Evolutionary conservation across 2,329 filamentous ascomycete genomes (phyloP), one percentile per base, ranked within the genome.

Genomic region (Claviceps sp.): DNA sequence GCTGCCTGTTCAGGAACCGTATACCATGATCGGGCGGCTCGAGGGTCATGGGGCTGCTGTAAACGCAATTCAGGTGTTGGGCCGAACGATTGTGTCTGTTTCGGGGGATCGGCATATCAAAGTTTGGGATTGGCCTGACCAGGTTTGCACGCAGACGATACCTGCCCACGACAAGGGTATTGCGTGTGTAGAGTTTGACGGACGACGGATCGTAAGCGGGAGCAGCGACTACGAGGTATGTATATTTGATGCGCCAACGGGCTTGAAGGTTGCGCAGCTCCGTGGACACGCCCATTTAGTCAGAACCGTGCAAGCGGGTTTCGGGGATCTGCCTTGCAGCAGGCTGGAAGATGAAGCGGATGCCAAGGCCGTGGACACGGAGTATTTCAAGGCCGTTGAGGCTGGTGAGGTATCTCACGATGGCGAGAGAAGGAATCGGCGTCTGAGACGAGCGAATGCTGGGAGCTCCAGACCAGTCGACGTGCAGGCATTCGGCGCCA

Each of bases 141-240:
- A 88, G 52, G 72, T 77, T 44, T 91, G 87, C 64, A 76, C 78
- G 45, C 81, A 86, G 60, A 95, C 87, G 0, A 82, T 95, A 37
- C 75, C 86, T 40, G 93, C 91, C 1, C 93, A 98, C 61, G 81
- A 80, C 56, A 98, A 98, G 65, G 93, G 93, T 36, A 97, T 98
- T 60, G 93, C 93, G 2, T 98, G 93, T 65, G 90, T 98, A 16
- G 91, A 98, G 67, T 97, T 93, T 62, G 93, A 98, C 64, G 89
- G 88, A 26, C 82, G 88, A 49, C 81, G 93, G 20, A 94, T 98
- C 56, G 88, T 98, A 49, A 96, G 88, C 60, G 93, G 93, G 2
- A 96, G 90, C 66, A 96, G 90, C 59, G 93, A 98, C 66, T 89
- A 94, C 63, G 90, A 93, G 42, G 88, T 98, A 36, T 89, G 93